phyloP scores from a whole-genome alignment of 495 filamentous ascomycete genomes.

The Letharia lupina region DNA sequence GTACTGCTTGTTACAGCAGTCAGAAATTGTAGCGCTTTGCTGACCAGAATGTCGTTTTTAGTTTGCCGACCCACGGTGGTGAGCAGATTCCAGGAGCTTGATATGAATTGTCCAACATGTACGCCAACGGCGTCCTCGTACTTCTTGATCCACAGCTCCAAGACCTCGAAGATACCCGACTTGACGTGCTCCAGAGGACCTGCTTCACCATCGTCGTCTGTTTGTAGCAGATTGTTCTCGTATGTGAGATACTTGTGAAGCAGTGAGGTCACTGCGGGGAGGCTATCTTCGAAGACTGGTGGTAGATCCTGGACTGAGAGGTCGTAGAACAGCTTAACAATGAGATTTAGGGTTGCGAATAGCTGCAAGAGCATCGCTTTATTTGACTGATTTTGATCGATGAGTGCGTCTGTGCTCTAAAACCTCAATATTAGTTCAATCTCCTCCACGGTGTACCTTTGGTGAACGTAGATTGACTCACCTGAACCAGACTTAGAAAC shows the following conservation, averaged over 20 bases:
- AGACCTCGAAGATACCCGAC: conserved; percentile 81
- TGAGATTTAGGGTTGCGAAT: conserved; percentile 73
- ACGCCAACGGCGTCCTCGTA: conserved; percentile 85
- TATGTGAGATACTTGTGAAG: conserved; percentile 92
- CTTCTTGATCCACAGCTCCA: conserved; percentile 82
- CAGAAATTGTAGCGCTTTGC: conserved; percentile 86
- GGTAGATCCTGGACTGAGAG: conserved; percentile 94
- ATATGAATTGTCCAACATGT: conserved; percentile 72
- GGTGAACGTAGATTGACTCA: conserved; percentile 31
- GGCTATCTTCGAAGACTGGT: conserved; percentile 81
- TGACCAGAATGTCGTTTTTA: conserved; percentile 92
- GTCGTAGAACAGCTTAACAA: conserved; percentile 89
- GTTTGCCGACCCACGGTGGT: conserved; percentile 77
- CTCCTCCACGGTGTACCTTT: not conserved
- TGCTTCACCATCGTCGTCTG: conserved; percentile 79
- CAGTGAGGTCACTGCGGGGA: conserved; percentile 61
- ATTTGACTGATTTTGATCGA: conserved; percentile 66
- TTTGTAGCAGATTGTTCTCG: conserved; percentile 69
- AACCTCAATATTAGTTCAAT: conserved; percentile 1
- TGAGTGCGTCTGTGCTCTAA: conserved; percentile 67
- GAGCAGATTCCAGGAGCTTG: conserved; percentile 81
- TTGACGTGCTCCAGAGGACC: conserved; percentile 76
- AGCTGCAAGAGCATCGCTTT: conserved; percentile 61
- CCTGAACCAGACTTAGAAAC: conserved; percentile 69
- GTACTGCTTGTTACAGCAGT: conserved; percentile 73